These are phyloP conservation scores for Ganoderma leucocontextum DNA, from an alignment of 1,284 basidiomycete genomes.

Conservation along the genomic window DNA sequence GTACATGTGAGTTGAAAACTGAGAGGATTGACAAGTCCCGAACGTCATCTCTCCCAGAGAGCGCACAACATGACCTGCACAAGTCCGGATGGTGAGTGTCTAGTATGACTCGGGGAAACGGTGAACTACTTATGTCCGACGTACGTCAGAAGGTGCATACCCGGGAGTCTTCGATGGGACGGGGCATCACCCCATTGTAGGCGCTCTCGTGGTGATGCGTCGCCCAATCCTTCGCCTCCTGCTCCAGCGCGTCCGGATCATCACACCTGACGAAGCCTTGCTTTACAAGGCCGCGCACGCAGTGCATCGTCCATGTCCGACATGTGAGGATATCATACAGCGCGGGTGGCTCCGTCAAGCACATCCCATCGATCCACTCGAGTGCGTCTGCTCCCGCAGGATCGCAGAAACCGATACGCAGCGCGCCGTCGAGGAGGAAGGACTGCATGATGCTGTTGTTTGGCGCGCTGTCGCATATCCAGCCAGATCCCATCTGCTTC, in stretches of 20 bases:
- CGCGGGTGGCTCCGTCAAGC: conserved; percentile 10
- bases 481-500: conserved; percentile 9
- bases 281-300: conserved; percentile 4
- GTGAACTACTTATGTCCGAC: conserved; percentile 59
- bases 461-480: conserved; percentile 15
- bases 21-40: no score
- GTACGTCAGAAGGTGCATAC: conserved; percentile 41
- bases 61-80: background rate
- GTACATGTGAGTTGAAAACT: no score
- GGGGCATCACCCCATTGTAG: conserved; percentile 9
- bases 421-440: conserved; percentile 15
- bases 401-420: conserved; percentile 12
- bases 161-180: conserved; percentile 9
- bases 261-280: conserved; percentile 7
- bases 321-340: conserved; percentile 10
- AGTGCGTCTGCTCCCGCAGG: conserved; percentile 10
- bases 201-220: conserved; percentile 8
- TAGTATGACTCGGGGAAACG: background rate
- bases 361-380: conserved; percentile 10
- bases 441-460: conserved; percentile 13
- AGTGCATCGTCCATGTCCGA: conserved; percentile 15
- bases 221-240: conserved; percentile 11
- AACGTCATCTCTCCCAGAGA: no score
- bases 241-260: conserved; percentile 1
- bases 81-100: background rate